Percentiles rank a stretch among this genome's conserved stretches.
Evolutionary conservation across 2,329 filamentous ascomycete genomes (phyloP).

Genomic region (Elsinoe perseae): DNA sequence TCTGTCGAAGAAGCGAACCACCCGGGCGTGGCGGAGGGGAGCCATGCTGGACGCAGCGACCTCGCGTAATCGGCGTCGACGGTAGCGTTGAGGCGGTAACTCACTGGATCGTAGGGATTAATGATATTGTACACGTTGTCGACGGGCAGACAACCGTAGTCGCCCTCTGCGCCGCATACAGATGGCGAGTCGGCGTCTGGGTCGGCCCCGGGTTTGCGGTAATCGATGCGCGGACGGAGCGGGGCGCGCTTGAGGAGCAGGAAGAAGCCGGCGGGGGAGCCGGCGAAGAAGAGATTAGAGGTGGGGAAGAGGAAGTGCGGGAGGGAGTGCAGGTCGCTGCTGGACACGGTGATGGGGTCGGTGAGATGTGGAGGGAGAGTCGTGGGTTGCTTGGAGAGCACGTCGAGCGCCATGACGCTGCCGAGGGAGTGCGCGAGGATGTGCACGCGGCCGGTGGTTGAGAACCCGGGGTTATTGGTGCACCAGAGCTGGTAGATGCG

Average conservation of each 20-base stretch:
- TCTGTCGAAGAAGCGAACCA: slow-evolving; percentile 33
- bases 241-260: slow-evolving; percentile 68
- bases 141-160: slow-evolving; percentile 83
- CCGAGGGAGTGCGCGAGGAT: slow-evolving; percentile 89
- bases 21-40: slow-evolving; percentile 61
- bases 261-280: slow-evolving; percentile 89
- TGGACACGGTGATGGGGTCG: slow-evolving; percentile 26
- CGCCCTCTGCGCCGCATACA: slow-evolving; percentile 69
- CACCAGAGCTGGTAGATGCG: slow-evolving; percentile 95
- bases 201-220: slow-evolving; percentile 62
- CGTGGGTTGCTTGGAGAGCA: slow-evolving; percentile 83
- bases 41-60: slow-evolving; percentile 66
- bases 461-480: slow-evolving; percentile 81
- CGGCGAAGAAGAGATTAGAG: slow-evolving; percentile 77
- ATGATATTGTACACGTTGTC: slow-evolving; percentile 97
- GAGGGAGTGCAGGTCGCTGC: slow-evolving; percentile 27
- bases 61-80: slow-evolving; percentile 74
- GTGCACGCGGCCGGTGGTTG: slow-evolving; percentile 74
- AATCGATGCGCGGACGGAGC: slow-evolving; percentile 68
- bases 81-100: slow-evolving; percentile 84
- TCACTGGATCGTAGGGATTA: slow-evolving; percentile 69
- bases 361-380: slow-evolving; percentile 43
- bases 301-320: slow-evolving; percentile 81
- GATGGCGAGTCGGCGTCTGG: slow-evolving; percentile 43
- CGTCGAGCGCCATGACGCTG: slow-evolving; percentile 88